phyloP scores from a whole-genome alignment of 2,329 filamentous ascomycete species.

The Diaporthe sp. region DNA sequence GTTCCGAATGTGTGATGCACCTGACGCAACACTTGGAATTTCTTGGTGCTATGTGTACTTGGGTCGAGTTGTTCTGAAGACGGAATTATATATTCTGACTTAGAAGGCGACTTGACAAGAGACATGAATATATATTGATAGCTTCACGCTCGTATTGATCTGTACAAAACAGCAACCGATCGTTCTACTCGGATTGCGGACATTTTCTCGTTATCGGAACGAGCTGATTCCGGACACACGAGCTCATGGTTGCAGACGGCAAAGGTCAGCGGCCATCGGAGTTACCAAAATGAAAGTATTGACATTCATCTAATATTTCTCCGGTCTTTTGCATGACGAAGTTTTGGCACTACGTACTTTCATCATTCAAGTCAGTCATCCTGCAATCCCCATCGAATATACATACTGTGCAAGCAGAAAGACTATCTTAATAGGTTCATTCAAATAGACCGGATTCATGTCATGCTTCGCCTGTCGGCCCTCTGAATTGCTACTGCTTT shows the following conservation, averaged over 20 bases:
- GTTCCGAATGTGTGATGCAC: neutral
- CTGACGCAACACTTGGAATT: neutral
- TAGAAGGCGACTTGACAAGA: neutral
- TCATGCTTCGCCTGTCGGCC: too few relatives aligned
- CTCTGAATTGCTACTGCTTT: too few relatives aligned
- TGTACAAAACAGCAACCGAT: neutral
- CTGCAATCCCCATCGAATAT: too few relatives aligned
- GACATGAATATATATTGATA: too few relatives aligned
- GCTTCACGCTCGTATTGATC: neutral
- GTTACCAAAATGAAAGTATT: neutral
- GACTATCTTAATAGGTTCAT: too few relatives aligned
- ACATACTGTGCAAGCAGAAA: too few relatives aligned
- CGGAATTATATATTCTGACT: neutral
- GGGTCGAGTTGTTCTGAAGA: neutral
- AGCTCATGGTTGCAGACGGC: neutral
- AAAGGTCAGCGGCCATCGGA: neutral
- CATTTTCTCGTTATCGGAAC: neutral
- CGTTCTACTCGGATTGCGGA: neutral
- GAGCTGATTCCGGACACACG: neutral
- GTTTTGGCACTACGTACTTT: too few relatives aligned
- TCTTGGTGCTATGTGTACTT: neutral
- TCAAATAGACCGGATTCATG: too few relatives aligned
- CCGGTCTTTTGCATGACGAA: neutral
- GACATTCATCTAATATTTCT: neutral
- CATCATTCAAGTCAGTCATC: too few relatives aligned